These are phyloP conservation scores for Blastobotrys aristatus DNA, from an alignment of 1,139 yeast species.

Conservation along the genomic window DNA sequence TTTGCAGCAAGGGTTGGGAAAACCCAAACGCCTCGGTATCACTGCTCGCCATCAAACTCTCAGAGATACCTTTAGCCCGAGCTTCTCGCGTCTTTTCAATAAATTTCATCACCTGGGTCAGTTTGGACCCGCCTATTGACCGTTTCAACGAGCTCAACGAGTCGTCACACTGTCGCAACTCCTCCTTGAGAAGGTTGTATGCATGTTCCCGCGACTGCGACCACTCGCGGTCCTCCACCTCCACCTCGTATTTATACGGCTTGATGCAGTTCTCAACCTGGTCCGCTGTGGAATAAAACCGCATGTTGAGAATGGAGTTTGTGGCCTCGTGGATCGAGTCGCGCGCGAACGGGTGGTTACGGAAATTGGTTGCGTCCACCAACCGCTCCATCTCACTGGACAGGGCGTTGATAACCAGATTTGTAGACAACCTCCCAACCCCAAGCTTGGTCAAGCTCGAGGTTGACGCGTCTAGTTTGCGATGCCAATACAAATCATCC, in stretches of 20 bases:
- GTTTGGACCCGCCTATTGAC: constrained; percentile 75
- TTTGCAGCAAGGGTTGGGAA: constrained; percentile 59
- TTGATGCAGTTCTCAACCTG: constrained; percentile 98
- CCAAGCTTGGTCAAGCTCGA: constrained; percentile 87
- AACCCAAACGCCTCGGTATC: constrained; percentile 69
- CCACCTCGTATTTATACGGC: constrained; percentile 95
- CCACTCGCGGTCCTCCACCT: constrained; percentile 96
- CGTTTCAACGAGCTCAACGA: constrained; percentile 59
- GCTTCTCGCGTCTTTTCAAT: constrained; percentile 46
- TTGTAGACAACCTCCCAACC: constrained; percentile 84
- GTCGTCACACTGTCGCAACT: constrained; percentile 72
- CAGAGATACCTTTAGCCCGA: constrained; percentile 34
- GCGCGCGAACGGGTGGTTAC: constrained; percentile 79
- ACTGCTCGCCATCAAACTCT: background rate
- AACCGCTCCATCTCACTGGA: constrained; percentile 72
- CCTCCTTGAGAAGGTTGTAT: constrained; percentile 68
- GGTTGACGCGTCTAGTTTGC: constrained; percentile 77
- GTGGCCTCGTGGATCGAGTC: constrained; percentile 84
- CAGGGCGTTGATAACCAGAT: constrained; percentile 73
- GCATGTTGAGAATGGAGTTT: constrained; percentile 63
- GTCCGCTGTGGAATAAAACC: constrained; percentile 90
- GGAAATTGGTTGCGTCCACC: constrained; percentile 66
- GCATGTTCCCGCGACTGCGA: constrained; percentile 73
- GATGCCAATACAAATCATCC: constrained; percentile 81
- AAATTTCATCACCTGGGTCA: constrained; percentile 76